Percentiles rank a stretch among this genome's conserved stretches.
Evolutionary conservation across 2,329 filamentous ascomycete species (phyloP).

Genomic region (Nemania sp.): DNA sequence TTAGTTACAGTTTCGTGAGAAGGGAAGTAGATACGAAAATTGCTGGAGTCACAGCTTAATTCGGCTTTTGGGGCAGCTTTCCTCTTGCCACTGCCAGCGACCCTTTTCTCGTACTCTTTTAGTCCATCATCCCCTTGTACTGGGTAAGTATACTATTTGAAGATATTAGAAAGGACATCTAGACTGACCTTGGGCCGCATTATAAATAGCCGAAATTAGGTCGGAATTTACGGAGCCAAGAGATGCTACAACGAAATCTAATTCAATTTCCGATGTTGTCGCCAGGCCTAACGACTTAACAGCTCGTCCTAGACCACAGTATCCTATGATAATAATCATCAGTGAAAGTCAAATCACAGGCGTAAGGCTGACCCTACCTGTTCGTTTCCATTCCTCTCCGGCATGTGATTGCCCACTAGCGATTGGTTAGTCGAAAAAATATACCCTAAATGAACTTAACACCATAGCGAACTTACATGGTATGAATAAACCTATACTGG

Average conservation of each 20-base stretch:
- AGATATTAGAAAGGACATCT: conserved; percentile 3
- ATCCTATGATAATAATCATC: conserved; percentile 64
- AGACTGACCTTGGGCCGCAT: conserved; percentile 64
- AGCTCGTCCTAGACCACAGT: conserved; percentile 77
- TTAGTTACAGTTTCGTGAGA: conserved; percentile 74
- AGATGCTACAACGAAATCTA: conserved; percentile 86
- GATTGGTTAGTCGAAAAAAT: conserved; percentile 36
- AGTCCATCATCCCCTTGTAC: conserved; percentile 57
- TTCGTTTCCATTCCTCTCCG: conserved; percentile 58
- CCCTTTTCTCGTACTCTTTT: conserved; percentile 59
- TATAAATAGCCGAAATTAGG: conserved; percentile 70
- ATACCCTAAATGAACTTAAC: neutral
- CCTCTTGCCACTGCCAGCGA: conserved; percentile 50
- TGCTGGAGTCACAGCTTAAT: conserved; percentile 54
- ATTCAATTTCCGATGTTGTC: conserved; percentile 66
- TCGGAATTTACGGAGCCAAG: conserved; percentile 79
- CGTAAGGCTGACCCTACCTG: conserved; percentile 54
- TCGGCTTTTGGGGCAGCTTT: conserved; percentile 45
- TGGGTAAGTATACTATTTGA: conserved; percentile 21
- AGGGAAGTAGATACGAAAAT: conserved; percentile 84
- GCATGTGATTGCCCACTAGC: conserved; percentile 68
- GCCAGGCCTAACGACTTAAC: conserved; percentile 73
- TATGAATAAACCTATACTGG: conserved; percentile 83
- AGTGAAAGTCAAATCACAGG: conserved; percentile 5
- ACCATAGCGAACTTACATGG: conserved; percentile 69